Evolutionary conservation across 2,329 filamentous ascomycete species (phyloP).

Genomic region (Colletotrichum tropicale): DNA sequence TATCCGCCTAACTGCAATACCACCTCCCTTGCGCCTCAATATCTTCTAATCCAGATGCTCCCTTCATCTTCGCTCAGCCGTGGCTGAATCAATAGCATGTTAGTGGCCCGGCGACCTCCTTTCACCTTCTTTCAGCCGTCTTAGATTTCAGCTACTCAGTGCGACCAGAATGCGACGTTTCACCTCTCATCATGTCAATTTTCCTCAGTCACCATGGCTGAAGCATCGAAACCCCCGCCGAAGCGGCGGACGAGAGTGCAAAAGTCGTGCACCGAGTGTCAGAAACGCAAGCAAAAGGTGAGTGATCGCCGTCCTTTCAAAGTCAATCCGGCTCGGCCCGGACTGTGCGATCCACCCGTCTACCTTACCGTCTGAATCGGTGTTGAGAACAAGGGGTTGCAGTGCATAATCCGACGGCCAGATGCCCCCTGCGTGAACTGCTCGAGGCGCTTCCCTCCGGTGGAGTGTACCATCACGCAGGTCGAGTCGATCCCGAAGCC

Average conservation of each 20-base stretch:
- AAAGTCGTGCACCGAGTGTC: conserved; percentile 23
- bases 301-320: background rate
- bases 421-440: conserved; percentile 19
- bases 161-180: background rate
- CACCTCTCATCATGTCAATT: background rate
- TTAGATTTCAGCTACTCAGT: background rate
- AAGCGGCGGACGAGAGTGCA: conserved; percentile 17
- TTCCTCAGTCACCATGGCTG: background rate
- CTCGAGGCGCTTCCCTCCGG: conserved; percentile 20
- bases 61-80: background rate
- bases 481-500: background rate
- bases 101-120: background rate
- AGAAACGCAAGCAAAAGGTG: conserved; percentile 23
- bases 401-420: conserved; percentile 20
- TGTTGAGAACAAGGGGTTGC: background rate
- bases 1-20: background rate
- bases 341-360: background rate
- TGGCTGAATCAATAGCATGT: conserved; percentile 7
- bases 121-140: background rate
- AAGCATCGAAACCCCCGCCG: conserved; percentile 1
- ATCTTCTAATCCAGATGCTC: background rate
- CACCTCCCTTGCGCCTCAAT: background rate
- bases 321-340: background rate
- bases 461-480: conserved; percentile 18
- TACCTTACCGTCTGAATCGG: background rate